A percentile compares a stretch with the other conserved stretches of the same genome.
Conservation (phyloP, 176 grass and related monocot species). For the Oryza glumipatula region DNA sequence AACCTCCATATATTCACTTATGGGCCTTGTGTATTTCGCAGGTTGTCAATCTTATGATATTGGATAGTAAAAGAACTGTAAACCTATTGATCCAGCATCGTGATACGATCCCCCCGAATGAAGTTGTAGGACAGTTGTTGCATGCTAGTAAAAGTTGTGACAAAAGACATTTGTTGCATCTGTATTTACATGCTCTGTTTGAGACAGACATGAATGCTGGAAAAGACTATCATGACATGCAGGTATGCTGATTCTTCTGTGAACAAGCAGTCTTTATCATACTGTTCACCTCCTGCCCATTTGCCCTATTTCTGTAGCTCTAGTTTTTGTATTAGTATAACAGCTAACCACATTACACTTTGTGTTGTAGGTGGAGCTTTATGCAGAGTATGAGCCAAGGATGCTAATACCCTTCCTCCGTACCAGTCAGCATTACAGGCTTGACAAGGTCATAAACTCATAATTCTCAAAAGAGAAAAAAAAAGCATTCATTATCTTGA, state of each 20-base stretch:
- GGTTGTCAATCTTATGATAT: slow-evolving; percentile 88
- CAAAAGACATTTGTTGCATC: slow-evolving; percentile 73
- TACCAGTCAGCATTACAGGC: slow-evolving; percentile 89
- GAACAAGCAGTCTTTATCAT: slow-evolving; percentile 3
- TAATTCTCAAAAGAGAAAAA: not conserved
- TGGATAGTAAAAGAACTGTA: slow-evolving; percentile 80
- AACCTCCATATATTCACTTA: not conserved
- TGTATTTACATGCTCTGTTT: slow-evolving; percentile 96
- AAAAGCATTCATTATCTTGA: slow-evolving; percentile 26
- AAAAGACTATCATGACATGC: slow-evolving; percentile 95
- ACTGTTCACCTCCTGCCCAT: not conserved
- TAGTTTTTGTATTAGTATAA: slow-evolving; percentile 35
- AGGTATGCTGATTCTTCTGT: slow-evolving; percentile 55
- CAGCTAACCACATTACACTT: slow-evolving; percentile 26
- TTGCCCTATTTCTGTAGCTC: slow-evolving; percentile 15
- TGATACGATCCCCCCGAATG: slow-evolving; percentile 83
- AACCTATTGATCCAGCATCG: slow-evolving; percentile 82
- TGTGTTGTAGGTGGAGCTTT: slow-evolving; percentile 78
- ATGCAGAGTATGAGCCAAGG: slow-evolving; percentile 86
- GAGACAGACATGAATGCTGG: slow-evolving; percentile 85
- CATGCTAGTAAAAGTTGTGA: slow-evolving; percentile 66
- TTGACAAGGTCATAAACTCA: slow-evolving; percentile 75
- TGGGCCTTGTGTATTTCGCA: slow-evolving; percentile 31
- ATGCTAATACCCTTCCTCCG: slow-evolving; percentile 93
- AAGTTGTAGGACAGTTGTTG: slow-evolving; percentile 77